These are phyloP conservation scores for Wolfiporia cocos DNA, from an alignment of 1,284 basidiomycete genomes.

Conservation along the genomic window DNA sequence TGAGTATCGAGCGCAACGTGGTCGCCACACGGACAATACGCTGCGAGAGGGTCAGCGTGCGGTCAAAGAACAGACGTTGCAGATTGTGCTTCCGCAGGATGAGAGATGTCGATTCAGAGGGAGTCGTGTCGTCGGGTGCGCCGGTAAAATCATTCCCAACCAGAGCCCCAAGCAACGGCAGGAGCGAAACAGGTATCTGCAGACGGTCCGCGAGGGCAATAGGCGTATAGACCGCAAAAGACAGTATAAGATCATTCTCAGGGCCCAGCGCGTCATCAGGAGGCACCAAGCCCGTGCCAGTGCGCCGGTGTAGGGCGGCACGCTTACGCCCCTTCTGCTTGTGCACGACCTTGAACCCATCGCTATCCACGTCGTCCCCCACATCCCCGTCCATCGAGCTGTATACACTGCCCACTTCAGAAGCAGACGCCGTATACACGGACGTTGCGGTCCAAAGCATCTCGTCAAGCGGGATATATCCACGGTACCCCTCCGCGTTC, in stretches of 20 bases:
- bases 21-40: slow-evolving; percentile 54
- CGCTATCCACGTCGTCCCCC: slow-evolving; percentile 33
- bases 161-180: slow-evolving; percentile 82
- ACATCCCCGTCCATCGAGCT: slow-evolving; percentile 23
- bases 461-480: slow-evolving; percentile 79
- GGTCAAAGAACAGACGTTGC: slow-evolving; percentile 66
- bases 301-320: slow-evolving; percentile 18
- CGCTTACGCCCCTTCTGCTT: slow-evolving; percentile 33
- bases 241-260: slow-evolving; percentile 34
- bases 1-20: slow-evolving; percentile 47
- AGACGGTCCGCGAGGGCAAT: slow-evolving; percentile 39
- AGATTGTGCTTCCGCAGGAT: slow-evolving; percentile 33
- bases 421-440: slow-evolving; percentile 7
- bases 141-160: slow-evolving; percentile 80
- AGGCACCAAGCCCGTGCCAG: slow-evolving; percentile 46
- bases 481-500: slow-evolving; percentile 64
- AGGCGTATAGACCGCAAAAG: slow-evolving; percentile 61
- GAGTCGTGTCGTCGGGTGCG: slow-evolving; percentile 27
- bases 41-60: slow-evolving; percentile 44
- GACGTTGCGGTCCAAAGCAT: slow-evolving; percentile 59
- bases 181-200: slow-evolving; percentile 53
- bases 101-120: slow-evolving; percentile 12
- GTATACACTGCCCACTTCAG: slow-evolving; percentile 14
- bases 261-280: slow-evolving; percentile 35
- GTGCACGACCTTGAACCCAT: slow-evolving; percentile 58